A percentile compares a stretch with the other conserved stretches of the same genome.
Conservation (phyloP, 495 filamentous ascomycete genomes). For the Aspergillus panamensis region DNA sequence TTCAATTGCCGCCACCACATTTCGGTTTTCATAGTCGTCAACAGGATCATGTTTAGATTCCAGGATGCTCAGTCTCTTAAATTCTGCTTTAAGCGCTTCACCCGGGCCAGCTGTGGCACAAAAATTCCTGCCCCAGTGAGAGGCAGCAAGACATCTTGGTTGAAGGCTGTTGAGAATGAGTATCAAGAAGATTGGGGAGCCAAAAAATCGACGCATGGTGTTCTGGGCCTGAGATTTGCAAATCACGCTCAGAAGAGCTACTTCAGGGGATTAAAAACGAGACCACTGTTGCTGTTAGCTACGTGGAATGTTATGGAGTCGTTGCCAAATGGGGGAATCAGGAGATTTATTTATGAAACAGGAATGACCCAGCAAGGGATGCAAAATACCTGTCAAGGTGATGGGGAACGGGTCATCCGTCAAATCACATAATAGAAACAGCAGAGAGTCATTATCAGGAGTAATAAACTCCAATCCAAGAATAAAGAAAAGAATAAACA, state of each 20-base stretch:
- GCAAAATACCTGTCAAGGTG: background rate
- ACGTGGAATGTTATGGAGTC: constrained; percentile 17
- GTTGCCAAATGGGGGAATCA: background rate
- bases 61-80: constrained; percentile 24
- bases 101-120: constrained; percentile 41
- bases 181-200: constrained; percentile 23
- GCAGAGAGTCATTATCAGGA: background rate
- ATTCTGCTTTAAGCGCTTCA: constrained; percentile 26
- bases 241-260: background rate
- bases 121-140: constrained; percentile 26
- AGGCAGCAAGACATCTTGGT: constrained; percentile 22
- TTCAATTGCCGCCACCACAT: constrained; percentile 30
- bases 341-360: constrained; percentile 1
- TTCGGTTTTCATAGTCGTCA: constrained; percentile 23
- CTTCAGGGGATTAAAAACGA: constrained; percentile 8
- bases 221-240: constrained; percentile 8
- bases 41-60: constrained; percentile 12
- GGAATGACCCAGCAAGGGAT: constrained; percentile 21
- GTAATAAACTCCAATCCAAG: background rate
- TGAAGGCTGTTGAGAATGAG: constrained; percentile 22
- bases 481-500: background rate
- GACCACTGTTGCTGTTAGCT: constrained; percentile 11
- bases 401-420: background rate
- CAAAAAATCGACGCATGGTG: constrained; percentile 27
- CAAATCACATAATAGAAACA: background rate